Base-by-base conservation (phyloP, 2,329 filamentous ascomycete species). In the Metarhizium sp. region DNA sequence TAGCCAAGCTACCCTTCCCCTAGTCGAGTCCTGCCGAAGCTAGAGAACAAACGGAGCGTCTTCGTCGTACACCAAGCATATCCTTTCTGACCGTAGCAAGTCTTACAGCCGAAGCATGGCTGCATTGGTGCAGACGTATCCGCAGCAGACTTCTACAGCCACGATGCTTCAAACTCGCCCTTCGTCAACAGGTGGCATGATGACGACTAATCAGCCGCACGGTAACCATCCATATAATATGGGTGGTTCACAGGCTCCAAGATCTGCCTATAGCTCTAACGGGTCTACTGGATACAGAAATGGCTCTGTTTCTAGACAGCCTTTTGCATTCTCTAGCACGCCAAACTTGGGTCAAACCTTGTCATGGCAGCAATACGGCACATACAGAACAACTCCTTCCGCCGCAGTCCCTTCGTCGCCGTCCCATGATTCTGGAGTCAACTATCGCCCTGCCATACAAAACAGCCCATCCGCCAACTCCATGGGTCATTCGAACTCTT, bases 121-220 rank as follows among this genome's bases (percentile, higher is more conserved):
- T 77, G 87, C 88, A 72, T 79, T 92, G 77, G 86, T 92, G 67
- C 89, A 92, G 75, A 84, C 86, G 59, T 88, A 88, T 69, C 82
- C 88, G 66, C 86, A 89, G 74, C 86, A 90, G 73, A 84, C 85
- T 67, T 78, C 79, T 71, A 85, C 87, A 62, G 79, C 85, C 65
- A 85, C 85, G 61, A 87, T 91, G 80, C 84, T 92, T 66, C 87
- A 90, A 71, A 81, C 85, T 64, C 82, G 86, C 69, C 82, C 86
- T 59, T 78, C 79, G 54, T 86, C 87, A 58, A 66, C 64, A 50
- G 60, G 64, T 53, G 64, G 61, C 62, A 71, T 73, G 61, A 82
- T 86, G 68, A 69, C 78, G 55, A 67, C 73, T 52, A 68, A 74
- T 55, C 79, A 80, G 64, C 65, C 72, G 54, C 79, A 81, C 59